phyloP scores from a whole-genome alignment of 129 eudicot species.

The Lactuca saligna region DNA sequence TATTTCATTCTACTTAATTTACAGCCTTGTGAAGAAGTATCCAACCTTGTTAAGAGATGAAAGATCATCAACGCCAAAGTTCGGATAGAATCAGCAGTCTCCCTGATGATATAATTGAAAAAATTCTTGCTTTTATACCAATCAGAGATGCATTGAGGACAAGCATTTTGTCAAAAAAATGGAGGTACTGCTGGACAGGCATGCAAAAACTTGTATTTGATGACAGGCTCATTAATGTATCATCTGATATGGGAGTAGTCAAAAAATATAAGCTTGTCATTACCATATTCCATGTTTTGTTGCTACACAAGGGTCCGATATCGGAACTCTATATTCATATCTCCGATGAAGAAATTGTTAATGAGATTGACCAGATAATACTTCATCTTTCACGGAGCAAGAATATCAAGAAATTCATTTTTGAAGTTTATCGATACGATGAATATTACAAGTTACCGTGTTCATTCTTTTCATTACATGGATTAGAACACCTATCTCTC shows the following conservation, averaged over 20 bases:
- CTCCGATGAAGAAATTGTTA: not conserved
- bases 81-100: slow-evolving; percentile 30
- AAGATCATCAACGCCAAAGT: not conserved
- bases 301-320: slow-evolving; percentile 28
- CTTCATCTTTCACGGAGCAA: slow-evolving; percentile 19
- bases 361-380: slow-evolving; percentile 23
- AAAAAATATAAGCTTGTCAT: not conserved
- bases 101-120: slow-evolving; percentile 26
- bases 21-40: no score
- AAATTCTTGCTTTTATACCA: slow-evolving; percentile 26
- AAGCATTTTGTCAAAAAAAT: slow-evolving; percentile 31
- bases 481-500: slow-evolving; percentile 16
- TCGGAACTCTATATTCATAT: no score
- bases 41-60: not conserved
- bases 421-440: not conserved
- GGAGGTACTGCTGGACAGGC: slow-evolving; percentile 37
- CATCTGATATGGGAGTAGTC: not conserved
- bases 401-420: slow-evolving; percentile 9
- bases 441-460: slow-evolving; percentile 4
- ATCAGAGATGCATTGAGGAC: not conserved
- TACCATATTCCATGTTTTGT: slow-evolving; percentile 28
- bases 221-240: not conserved
- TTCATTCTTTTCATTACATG: slow-evolving; percentile 20
- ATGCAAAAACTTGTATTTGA: slow-evolving; percentile 24
- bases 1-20: no score